These are phyloP conservation scores for Domatiomyces globalis DNA, from an alignment of 2,329 filamentous ascomycete species.

Conservation along the genomic window DNA sequence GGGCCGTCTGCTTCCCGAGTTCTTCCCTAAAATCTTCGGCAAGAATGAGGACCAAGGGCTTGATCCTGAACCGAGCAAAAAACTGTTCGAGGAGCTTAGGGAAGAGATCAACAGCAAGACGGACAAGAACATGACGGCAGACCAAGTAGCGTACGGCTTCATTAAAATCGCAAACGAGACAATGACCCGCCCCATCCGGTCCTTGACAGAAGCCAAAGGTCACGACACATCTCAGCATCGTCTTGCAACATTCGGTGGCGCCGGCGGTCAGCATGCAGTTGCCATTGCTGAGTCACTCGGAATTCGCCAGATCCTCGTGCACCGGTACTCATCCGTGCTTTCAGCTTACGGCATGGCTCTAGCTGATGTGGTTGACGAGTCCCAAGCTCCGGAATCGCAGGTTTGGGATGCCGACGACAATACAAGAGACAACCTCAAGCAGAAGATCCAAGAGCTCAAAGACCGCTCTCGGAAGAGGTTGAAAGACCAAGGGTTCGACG, in stretches of 20 bases:
- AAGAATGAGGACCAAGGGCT: slow-evolving; percentile 73
- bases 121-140: slow-evolving; percentile 51
- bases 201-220: slow-evolving; percentile 80
- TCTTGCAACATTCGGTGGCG: slow-evolving; percentile 84
- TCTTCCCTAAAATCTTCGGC: slow-evolving; percentile 94
- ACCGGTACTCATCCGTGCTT: slow-evolving; percentile 79
- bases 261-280: slow-evolving; percentile 83
- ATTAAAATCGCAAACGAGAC: slow-evolving; percentile 81
- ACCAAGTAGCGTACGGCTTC: slow-evolving; percentile 87
- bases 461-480: slow-evolving; percentile 56
- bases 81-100: slow-evolving; percentile 60
- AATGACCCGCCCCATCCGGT: slow-evolving; percentile 81
- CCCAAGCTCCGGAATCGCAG: slow-evolving; percentile 49
- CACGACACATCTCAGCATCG: slow-evolving; percentile 81
- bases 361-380: slow-evolving; percentile 83
- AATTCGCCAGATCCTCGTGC: slow-evolving; percentile 72
- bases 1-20: slow-evolving; percentile 72
- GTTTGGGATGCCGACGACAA: slow-evolving; percentile 45
- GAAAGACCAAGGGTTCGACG: slow-evolving; percentile 62
- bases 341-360: slow-evolving; percentile 89
- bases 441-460: slow-evolving; percentile 67
- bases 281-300: slow-evolving; percentile 77
- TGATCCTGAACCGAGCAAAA: slow-evolving; percentile 60
- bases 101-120: slow-evolving; percentile 62
- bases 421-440: slow-evolving; percentile 48